Base-by-base conservation (phyloP, 495 filamentous ascomycete species). In the Hypoxylon fuscum region DNA sequence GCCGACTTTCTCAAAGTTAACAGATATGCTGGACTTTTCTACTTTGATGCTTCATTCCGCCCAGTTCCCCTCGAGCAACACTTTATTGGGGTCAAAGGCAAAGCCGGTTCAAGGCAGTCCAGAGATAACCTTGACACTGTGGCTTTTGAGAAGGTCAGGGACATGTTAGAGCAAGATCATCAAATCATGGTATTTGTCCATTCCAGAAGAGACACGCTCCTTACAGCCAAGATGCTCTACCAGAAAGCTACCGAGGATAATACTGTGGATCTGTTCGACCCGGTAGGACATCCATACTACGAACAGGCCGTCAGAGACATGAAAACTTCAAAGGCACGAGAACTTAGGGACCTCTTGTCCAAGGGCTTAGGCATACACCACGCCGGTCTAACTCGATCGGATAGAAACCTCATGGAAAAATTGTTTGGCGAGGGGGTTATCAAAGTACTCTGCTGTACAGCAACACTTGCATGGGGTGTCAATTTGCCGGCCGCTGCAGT, bases 121-220 rank as follows among this genome's bases (percentile, higher is more conserved):
- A 84, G 90, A 38, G 96, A 97, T 25, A 97, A 97, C 55, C 76
- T 99, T 50, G 95, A 99, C 67, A 77, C 77, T 22, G 87, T 88
- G 10, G 85, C 91, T 0, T 98, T 92, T 71, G 92, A 97, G 59
- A 99, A 99, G 73, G 94, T 96, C n/a, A 87, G 86, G 54, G 90
- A 90, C 38, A 97, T 97, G 95, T 79, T 98, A 8, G 84, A 89
- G 66, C 77, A 79, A 52, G 92, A 89, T 8, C 93, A 99, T 63
- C 95, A 99, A 68, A 85, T 98, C 47, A 99, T 99, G 95, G 93
- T 99, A 0, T 98, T 99, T 74, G 95, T 99, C 2, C 95, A 99
- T 71, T 96, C 93, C 2, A 85, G 95, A 18, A 95, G 96, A 72
- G 96, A 99, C 68, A 99, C 95, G 0, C 83, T 96, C 35, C 83